Evolutionary conservation across 768 basidiomycete genomes (phyloP).

Genomic region (Megacollybia marginata): DNA sequence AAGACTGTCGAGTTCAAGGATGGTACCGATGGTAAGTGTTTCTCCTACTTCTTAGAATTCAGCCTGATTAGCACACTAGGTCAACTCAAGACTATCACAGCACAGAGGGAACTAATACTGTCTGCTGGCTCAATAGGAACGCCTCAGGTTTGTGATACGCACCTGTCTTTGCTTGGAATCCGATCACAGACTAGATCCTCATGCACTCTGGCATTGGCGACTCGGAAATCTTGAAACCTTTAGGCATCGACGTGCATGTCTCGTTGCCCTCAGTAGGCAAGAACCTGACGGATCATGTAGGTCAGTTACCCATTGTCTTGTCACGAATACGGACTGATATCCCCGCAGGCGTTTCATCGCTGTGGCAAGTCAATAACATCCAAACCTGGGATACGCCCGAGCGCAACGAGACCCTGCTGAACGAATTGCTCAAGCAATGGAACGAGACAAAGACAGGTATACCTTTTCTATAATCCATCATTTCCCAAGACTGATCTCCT

Average conservation of each 20-base stretch:
- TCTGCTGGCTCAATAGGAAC: conserved; percentile 29
- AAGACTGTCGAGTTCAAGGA: conserved; percentile 14
- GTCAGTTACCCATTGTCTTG: too few relatives aligned
- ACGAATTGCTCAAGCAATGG: conserved; percentile 20
- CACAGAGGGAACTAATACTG: conserved; percentile 26
- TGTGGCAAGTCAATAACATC: conserved; percentile 19
- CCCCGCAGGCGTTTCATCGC: conserved; percentile 8
- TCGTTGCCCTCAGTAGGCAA: conserved; percentile 23
- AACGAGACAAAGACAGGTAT: conserved; percentile 17
- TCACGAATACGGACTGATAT: too few relatives aligned
- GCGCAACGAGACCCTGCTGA: conserved; percentile 14
- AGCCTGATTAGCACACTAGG: not conserved
- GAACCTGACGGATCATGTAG: conserved; percentile 24
- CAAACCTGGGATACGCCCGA: conserved; percentile 19
- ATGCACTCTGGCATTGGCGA: conserved; percentile 28
- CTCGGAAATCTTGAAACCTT: conserved; percentile 5
- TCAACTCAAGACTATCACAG: conserved; percentile 10
- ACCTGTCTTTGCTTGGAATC: too few relatives aligned
- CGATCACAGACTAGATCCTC: conserved; percentile 13
- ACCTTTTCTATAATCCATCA: too few relatives aligned
- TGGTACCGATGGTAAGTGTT: not conserved
- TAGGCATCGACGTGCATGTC: conserved; percentile 17
- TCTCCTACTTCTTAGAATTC: too few relatives aligned
- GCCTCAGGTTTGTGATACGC: conserved; percentile 5
- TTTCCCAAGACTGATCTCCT: too few relatives aligned